Conservation (phyloP, 2,329 filamentous ascomycete species). For the Plectosphaerella cucumerina region DNA sequence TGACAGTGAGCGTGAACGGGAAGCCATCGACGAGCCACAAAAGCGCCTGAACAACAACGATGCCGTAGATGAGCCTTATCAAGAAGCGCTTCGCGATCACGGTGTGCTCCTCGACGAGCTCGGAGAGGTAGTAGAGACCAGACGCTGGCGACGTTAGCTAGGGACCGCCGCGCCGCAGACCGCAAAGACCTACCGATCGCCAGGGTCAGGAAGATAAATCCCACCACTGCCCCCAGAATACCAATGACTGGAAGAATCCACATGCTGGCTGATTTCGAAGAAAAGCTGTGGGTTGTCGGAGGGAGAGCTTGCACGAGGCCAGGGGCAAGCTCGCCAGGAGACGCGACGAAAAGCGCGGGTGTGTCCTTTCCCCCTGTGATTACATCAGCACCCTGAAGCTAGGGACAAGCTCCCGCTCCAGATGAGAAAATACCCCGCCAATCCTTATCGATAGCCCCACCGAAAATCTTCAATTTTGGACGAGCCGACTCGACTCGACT, state of each 20-base stretch:
- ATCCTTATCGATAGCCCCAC: conserved; percentile 4
- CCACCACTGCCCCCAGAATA: conserved; percentile 79
- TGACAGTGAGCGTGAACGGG: conserved; percentile 66
- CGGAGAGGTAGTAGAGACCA: conserved; percentile 97
- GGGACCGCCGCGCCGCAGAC: background rate
- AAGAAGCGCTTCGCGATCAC: conserved; percentile 88
- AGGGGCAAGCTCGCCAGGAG: background rate
- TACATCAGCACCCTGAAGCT: background rate
- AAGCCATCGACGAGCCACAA: conserved; percentile 83
- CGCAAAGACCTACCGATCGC: conserved; percentile 67
- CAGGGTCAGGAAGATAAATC: conserved; percentile 90
- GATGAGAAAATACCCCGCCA: conserved; percentile 1
- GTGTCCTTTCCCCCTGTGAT: conserved; percentile 2
- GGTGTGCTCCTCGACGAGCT: conserved; percentile 96
- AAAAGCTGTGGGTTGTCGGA: conserved; percentile 6
- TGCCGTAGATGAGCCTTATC: conserved; percentile 75
- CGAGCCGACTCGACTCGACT: background rate
- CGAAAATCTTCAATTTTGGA: conserved; percentile 5
- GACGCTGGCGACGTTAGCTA: conserved; percentile 55
- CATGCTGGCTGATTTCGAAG: conserved; percentile 52
- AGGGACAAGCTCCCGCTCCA: background rate
- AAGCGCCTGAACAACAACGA: conserved; percentile 70
- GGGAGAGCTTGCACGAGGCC: background rate
- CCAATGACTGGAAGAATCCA: conserved; percentile 94
- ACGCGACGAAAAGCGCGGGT: background rate